Evolutionary conservation across 352 stramenopile species (phyloP), one percentile per base, ranked within the genome.

Genomic region (Saprolegnia parasitica): DNA sequence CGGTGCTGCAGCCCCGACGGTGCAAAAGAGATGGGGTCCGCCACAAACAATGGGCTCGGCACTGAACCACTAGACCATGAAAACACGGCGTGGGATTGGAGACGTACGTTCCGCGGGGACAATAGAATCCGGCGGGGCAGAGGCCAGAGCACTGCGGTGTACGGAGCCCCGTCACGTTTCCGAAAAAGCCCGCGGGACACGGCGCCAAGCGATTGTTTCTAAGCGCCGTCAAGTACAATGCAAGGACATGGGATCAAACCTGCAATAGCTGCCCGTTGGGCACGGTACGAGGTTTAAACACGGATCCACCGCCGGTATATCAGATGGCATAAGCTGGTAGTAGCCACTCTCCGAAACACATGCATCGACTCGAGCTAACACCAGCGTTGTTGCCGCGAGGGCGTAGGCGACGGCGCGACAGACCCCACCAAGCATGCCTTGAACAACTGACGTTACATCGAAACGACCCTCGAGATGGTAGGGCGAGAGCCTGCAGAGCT

Each of bases 71-170:
- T 49, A 26, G 6, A 56, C 2, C 39, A 23, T 4, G 5, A 16
- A 54, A 2, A 52, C 24, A 18, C 13, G 29, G 32, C 15, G n/a
- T n/a, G n/a, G 29, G 29, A 35, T 35, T 35, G 15, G 21, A 37
- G 20, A 37, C 49, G 15, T 70, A 70, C 63, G 75, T 81, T 32
- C 74, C 82, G 65, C 66, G 40, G 2, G 80, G 78, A 54, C 87
- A 95, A 45, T 76, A 92, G 64, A 78, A 89, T 0, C 85, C 87
- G 23, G 79, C 74, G 15, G 82, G 81, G 67, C 85, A 95, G 5
- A 71, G 61, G 0, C 75, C 87, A 0, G 81, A 85, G 63, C 87
- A 95, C 8, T 72, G 42, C 18, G 73, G 49, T 0, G 74, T 77
- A 0, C 73, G 73, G 0, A 95, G 75, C 21, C 71, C 71, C 11